A percentile compares a stretch with the other conserved stretches of the same genome.
These are phyloP conservation scores for Triadica sebifera DNA, from an alignment of 345 rosid species.

Conservation along the genomic window DNA sequence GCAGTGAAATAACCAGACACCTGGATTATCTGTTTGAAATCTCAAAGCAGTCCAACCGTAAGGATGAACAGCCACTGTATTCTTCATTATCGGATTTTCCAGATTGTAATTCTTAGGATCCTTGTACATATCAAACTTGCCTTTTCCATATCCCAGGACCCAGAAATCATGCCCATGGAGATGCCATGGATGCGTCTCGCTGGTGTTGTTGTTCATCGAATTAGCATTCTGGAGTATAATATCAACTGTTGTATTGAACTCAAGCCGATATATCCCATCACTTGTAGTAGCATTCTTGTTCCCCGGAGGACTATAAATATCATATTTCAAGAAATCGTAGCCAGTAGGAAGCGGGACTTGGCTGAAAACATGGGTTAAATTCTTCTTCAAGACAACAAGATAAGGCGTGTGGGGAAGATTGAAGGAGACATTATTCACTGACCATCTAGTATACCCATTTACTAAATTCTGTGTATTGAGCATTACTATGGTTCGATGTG, in stretches of 20 bases:
- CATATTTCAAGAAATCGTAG: constrained; percentile 24
- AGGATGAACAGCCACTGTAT: constrained; percentile 70
- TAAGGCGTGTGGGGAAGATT: constrained; percentile 56
- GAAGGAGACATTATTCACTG: constrained; percentile 64
- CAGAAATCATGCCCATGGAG: constrained; percentile 86
- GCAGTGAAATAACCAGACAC: constrained; percentile 72
- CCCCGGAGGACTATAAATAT: not conserved
- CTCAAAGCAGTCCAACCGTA: constrained; percentile 74
- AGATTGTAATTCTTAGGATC: constrained; percentile 53
- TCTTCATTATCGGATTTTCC: constrained; percentile 69
- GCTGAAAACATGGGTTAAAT: constrained; percentile 35
- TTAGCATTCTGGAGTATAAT: constrained; percentile 67
- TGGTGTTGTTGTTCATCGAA: constrained; percentile 30
- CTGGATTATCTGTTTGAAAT: constrained; percentile 62
- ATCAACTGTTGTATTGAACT: constrained; percentile 59
- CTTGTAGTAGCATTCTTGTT: constrained; percentile 44
- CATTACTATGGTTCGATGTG: constrained; percentile 50
- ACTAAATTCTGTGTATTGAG: constrained; percentile 60
- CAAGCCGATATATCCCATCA: constrained; percentile 44
- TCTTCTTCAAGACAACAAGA: constrained; percentile 52
- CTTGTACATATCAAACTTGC: constrained; percentile 46
- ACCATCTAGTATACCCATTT: constrained; percentile 42
- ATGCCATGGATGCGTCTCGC: constrained; percentile 89
- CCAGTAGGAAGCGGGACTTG: constrained; percentile 46
- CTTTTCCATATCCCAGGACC: constrained; percentile 66